A percentile compares a stretch with the other conserved stretches of the same genome.
phyloP scores from a whole-genome alignment of 2,329 filamentous ascomycete species.

The Exophiala xenobiotica region DNA sequence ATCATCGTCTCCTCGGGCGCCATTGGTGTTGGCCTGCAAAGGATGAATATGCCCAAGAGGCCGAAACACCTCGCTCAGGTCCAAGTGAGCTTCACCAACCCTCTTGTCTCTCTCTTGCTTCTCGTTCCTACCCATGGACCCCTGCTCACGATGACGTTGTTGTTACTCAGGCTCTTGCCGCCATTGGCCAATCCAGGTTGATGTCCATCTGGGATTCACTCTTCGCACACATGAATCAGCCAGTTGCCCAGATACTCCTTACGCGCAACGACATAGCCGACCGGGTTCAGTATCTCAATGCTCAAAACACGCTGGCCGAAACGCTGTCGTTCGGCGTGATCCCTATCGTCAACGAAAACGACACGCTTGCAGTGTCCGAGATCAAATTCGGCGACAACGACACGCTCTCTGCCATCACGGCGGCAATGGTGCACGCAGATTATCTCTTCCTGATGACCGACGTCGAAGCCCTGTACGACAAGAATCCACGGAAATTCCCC shows the following conservation, averaged over 20 bases:
- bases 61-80: conserved; percentile 88
- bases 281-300: conserved; percentile 91
- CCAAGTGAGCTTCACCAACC: conserved; percentile 59
- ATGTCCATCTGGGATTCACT: conserved; percentile 95
- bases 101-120: neutral
- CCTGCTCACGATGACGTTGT: neutral
- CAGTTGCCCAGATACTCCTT: conserved; percentile 89
- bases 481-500: conserved; percentile 81
- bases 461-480: conserved; percentile 95
- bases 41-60: conserved; percentile 83
- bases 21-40: conserved; percentile 86
- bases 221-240: conserved; percentile 83
- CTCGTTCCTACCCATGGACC: neutral
- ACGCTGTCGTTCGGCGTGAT: conserved; percentile 93
- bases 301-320: conserved; percentile 90
- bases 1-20: conserved; percentile 96
- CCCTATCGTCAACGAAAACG: conserved; percentile 98
- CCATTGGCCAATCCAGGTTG: conserved; percentile 91
- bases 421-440: conserved; percentile 95
- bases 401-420: conserved; percentile 92
- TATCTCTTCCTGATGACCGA: conserved; percentile 98
- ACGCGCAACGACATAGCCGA: conserved; percentile 96
- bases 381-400: conserved; percentile 99
- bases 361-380: conserved; percentile 92
- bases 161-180: conserved; percentile 71